A percentile compares a stretch with the other conserved stretches of the same genome.
Conservation (phyloP, 306 rosid genomes). For the Trichosanthes truncata region DNA sequence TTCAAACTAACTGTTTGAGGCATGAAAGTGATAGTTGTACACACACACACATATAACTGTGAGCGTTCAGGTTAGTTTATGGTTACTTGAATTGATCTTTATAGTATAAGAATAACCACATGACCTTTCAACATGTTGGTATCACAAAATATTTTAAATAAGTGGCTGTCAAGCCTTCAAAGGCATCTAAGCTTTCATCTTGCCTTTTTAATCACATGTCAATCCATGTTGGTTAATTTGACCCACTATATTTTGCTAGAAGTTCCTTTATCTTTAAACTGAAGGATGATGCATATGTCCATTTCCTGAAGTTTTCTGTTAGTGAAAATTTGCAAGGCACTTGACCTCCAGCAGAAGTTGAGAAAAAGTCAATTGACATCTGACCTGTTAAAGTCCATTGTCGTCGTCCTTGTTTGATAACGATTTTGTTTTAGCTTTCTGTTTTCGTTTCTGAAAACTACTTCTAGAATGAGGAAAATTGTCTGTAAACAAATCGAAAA, state of each 20-base stretch:
- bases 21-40: not conserved
- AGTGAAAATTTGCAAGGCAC: not conserved
- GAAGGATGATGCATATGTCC: not conserved
- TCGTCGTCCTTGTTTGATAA: not conserved
- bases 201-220: not conserved
- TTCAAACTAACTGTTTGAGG: not conserved
- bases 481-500: not conserved
- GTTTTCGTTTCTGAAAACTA: too few relatives aligned
- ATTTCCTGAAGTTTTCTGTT: not conserved
- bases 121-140: not conserved
- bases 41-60: not conserved
- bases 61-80: not conserved
- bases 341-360: not conserved
- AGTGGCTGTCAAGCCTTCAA: not conserved
- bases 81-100: not conserved
- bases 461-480: not conserved
- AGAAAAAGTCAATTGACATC: not conserved
- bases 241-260: not conserved
- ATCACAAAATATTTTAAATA: not conserved
- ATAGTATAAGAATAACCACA: not conserved
- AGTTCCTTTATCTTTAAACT: conserved; percentile 4
- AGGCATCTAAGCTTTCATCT: not conserved
- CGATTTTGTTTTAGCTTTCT: not conserved
- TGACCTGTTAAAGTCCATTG: not conserved
- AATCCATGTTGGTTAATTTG: not conserved